phyloP scores from a whole-genome alignment of 1,139 yeast genomes.

The Chernovozyma aurita region DNA sequence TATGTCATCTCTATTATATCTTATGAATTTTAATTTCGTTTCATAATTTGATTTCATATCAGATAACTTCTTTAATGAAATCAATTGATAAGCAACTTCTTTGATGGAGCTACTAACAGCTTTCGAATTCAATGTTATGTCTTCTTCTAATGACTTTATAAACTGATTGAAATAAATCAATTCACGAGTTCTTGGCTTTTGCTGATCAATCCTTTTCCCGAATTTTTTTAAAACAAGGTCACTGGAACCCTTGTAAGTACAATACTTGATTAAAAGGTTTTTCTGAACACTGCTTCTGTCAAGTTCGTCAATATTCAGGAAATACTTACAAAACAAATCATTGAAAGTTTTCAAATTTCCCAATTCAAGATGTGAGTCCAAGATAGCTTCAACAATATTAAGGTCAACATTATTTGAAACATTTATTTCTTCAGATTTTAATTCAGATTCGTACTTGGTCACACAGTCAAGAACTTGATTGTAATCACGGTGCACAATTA shows the following conservation, averaged over 20 bases:
- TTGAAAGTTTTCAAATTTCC: slow-evolving; percentile 14
- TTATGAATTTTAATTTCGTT: slow-evolving; percentile 8
- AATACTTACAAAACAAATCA: slow-evolving; percentile 12
- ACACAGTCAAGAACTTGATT: not conserved
- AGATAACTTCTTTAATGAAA: slow-evolving; percentile 7
- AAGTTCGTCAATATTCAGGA: slow-evolving; percentile 7
- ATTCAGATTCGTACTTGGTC: not conserved
- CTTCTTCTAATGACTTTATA: slow-evolving; percentile 14
- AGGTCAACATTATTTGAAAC: not conserved
- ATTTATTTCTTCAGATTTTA: not conserved
- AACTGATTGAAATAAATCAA: slow-evolving; percentile 18
- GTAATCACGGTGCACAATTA: slow-evolving; percentile 10
- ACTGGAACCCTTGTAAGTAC: slow-evolving; percentile 14
- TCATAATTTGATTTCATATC: slow-evolving; percentile 7
- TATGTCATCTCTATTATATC: slow-evolving; percentile 11
- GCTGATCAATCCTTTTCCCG: slow-evolving; percentile 9
- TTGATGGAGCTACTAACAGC: not conserved
- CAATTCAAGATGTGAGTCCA: slow-evolving; percentile 14
- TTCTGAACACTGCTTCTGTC: slow-evolving; percentile 6
- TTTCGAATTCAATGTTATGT: slow-evolving; percentile 1
- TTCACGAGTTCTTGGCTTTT: slow-evolving; percentile 13
- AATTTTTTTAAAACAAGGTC: slow-evolving; percentile 17
- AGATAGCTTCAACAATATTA: slow-evolving; percentile 9
- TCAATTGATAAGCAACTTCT: slow-evolving; percentile 8
- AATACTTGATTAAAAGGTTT: slow-evolving; percentile 21